Base-by-base conservation (phyloP, 352 stramenopile species). In the Pythium chondricola region DNA sequence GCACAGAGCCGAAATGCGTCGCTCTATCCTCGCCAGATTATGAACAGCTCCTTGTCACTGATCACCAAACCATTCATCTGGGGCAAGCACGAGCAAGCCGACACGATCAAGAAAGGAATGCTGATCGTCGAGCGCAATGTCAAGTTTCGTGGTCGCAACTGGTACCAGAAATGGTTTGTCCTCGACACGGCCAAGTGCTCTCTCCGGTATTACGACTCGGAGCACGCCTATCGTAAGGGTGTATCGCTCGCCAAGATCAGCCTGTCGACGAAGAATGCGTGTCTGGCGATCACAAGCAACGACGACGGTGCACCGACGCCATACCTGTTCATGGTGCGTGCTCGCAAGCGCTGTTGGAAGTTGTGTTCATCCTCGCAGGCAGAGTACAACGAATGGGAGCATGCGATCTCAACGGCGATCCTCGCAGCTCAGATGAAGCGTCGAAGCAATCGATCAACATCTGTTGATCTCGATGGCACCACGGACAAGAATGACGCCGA, bases 131-230 rank as follows among this genome's bases (percentile, higher is more conserved):
- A 90, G 51, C 73, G 78, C 35, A 79, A 67, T 48, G 61, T 85
- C 31, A 86, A 85, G 47, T 86, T 86, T 25, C 74, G 73, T 8
- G 74, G 76, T 18, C 65, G 69, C 4, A 71, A 85, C 40, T 90
- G 78, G 78, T 90, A 90, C 33, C 71, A 75, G 35, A 90, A 90
- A 56, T 90, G 78, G 78, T 86, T 90, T 51, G 73, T 85, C 2
- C 45, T 90, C 7, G 74, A 90, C 46, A 61, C 57, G 6, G 60
- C 55, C 21, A 85, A 88, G 57, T 70, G 67, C n/a, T 43, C 82
- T 0, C 32, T 90, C 42, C 74, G 75, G 5, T 90, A 85, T 36
- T 90, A 88, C 56, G 78, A 90, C 46, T 85, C 74, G 3, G 75
- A 90, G 56, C 52, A 61, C 29, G 63, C 75, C 10, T 74, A 73